Evolutionary conservation across 257 asterid genomes (phyloP).

Genomic region (Buddleja alternifolia): DNA sequence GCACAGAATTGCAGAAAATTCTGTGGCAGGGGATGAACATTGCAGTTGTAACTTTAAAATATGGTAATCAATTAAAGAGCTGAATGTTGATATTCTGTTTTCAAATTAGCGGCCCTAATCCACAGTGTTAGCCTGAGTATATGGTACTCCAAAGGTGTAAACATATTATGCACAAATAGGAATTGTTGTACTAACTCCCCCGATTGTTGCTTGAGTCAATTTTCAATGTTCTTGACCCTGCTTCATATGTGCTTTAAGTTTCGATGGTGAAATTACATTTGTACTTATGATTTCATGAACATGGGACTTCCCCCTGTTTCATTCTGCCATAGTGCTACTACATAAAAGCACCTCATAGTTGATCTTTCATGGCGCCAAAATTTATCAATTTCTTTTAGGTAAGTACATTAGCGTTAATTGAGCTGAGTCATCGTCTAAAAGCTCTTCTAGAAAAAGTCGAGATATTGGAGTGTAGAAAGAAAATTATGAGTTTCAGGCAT

Average conservation of each 20-base stretch:
- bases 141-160: not conserved
- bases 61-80: not conserved
- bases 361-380: not conserved
- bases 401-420: not conserved
- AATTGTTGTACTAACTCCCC: not conserved
- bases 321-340: not conserved
- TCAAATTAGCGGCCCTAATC: not conserved
- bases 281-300: not conserved
- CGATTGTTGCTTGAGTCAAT: not conserved
- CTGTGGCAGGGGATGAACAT: no score
- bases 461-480: not conserved
- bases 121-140: not conserved
- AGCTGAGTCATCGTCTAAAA: not conserved
- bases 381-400: not conserved
- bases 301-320: not conserved
- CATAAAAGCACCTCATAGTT: constrained; percentile 1
- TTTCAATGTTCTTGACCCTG: not conserved
- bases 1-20: no score
- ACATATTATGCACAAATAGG: not conserved
- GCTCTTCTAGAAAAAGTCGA: not conserved
- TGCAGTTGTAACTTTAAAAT: not conserved
- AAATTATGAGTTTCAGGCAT: not conserved
- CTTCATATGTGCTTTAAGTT: not conserved
- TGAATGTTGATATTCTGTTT: constrained; percentile 8
- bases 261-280: not conserved